phyloP scores from a whole-genome alignment of 2,329 filamentous ascomycete species.

The Trichoderma citrinoviride region DNA sequence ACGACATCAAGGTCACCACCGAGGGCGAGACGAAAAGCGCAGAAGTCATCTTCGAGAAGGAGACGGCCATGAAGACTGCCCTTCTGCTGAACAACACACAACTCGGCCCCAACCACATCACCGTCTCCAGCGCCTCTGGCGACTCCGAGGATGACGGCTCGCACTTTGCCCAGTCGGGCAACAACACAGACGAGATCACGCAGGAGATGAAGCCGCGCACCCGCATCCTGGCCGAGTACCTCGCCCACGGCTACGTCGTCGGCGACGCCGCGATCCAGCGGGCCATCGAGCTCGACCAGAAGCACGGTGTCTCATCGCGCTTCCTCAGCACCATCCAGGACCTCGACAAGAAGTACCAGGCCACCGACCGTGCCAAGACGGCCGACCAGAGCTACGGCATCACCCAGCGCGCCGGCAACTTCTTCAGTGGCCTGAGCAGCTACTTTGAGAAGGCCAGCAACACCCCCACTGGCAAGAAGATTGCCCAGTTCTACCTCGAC shows the following conservation, averaged over 20 bases:
- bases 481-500: constrained; percentile 83
- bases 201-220: constrained; percentile 97
- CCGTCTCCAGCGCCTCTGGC: constrained; percentile 65
- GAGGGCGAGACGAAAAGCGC: constrained; percentile 72
- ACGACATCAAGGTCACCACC: constrained; percentile 71
- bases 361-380: constrained; percentile 78
- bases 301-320: constrained; percentile 78
- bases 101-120: constrained; percentile 82
- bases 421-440: constrained; percentile 66
- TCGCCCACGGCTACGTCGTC: constrained; percentile 89
- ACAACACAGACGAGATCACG: constrained; percentile 68
- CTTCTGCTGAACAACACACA: constrained; percentile 96
- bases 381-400: constrained; percentile 85
- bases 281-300: constrained; percentile 82
- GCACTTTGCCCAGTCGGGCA: constrained; percentile 52
- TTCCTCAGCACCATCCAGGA: constrained; percentile 75
- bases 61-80: constrained; percentile 93
- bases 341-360: constrained; percentile 84
- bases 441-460: constrained; percentile 94
- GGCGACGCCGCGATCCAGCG: constrained; percentile 72
- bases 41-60: constrained; percentile 94
- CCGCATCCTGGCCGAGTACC: constrained; percentile 92
- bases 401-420: constrained; percentile 64
- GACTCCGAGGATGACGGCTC: constrained; percentile 62
- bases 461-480: constrained; percentile 83